Evolutionary conservation across 2,329 filamentous ascomycete genomes (phyloP), one percentile per base, ranked within the genome.

Genomic region (Colletotrichum viniferum): DNA sequence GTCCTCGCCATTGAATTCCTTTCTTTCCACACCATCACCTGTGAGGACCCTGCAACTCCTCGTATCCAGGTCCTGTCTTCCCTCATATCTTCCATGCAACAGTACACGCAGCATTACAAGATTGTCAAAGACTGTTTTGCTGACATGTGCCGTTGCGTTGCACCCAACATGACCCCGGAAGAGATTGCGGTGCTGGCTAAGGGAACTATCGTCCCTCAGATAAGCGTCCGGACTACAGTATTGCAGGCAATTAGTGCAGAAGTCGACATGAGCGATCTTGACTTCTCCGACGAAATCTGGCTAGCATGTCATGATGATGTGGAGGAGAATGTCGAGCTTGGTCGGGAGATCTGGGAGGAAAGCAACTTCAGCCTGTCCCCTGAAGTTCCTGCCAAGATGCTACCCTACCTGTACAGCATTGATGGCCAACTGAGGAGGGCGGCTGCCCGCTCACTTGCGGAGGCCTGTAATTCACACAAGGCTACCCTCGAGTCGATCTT

Each of bases 61-160:
- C 92, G 97, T 10, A 89, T 91, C 67, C 91, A 96, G 74, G 88
- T 98, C 48, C 84, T 98, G 5, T 87, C 90, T 4, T 88, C 90
- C 5, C 87, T 99, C 48, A 93, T 98, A 72, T 88, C 88, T 60
- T 94, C 96, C 2, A 97, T 99, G 94, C 95, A 97, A 82, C 90
- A 87, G 76, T 98, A 98, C 83, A 94, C 92, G 60, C 96, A 98
- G 81, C 97, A 99, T 84, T 98, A 98, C 87, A 98, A 98, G 85
- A 88, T 96, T 73, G 92, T 98, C 85, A 98, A 96, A 83, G 97
- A 99, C 84, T 98, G 95, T 80, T 91, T 99, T 77, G 90, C 94
- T 69, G 95, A 98, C 82, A 90, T 97, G 78, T 95, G 95, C 80
- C 93, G 96, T 75, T 96, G 94, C 77, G 90, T 98, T 67, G 94